Evolutionary conservation across 768 basidiomycete species (phyloP).

Genomic region (Sporobolomyces pararoseus): DNA sequence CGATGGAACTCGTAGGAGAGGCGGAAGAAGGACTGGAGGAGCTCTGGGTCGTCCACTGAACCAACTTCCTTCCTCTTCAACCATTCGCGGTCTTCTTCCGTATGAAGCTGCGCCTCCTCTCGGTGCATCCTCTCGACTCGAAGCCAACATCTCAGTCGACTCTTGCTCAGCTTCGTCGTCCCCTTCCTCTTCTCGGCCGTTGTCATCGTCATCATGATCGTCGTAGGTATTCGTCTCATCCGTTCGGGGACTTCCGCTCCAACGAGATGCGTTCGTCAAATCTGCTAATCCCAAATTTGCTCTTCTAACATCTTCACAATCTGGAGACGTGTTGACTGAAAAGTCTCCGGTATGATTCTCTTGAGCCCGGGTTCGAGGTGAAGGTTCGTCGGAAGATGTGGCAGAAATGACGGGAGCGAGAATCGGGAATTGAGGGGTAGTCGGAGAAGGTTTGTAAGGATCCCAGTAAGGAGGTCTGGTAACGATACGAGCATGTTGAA

Average conservation of each 20-base stretch:
- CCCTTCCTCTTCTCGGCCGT: too few relatives aligned
- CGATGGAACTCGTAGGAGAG: neutral
- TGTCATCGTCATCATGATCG: neutral
- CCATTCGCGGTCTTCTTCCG: too few relatives aligned
- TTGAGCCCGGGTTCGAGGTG: too few relatives aligned
- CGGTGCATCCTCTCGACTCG: slow-evolving; percentile 1
- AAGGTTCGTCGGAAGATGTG: slow-evolving; percentile 5
- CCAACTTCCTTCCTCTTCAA: slow-evolving; percentile 4
- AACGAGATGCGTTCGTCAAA: neutral
- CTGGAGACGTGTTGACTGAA: slow-evolving; percentile 2
- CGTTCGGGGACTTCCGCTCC: slow-evolving; percentile 7
- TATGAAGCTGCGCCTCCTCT: too few relatives aligned
- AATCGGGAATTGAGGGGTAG: slow-evolving; percentile 10
- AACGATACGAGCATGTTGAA: neutral
- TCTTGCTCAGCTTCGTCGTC: slow-evolving; percentile 4
- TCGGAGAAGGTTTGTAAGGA: slow-evolving; percentile 13
- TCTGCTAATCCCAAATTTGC: slow-evolving; percentile 9
- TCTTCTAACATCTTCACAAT: neutral
- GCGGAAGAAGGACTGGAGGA: neutral
- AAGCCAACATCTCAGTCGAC: slow-evolving; percentile 12
- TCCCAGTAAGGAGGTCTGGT: slow-evolving; percentile 3
- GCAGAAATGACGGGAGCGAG: slow-evolving; percentile 13
- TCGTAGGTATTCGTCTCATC: neutral
- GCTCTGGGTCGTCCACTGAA: neutral
- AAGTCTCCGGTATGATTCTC: too few relatives aligned